These are phyloP conservation scores for Dicorynia guianensis DNA, from an alignment of 306 rosid genomes.

Conservation along the genomic window DNA sequence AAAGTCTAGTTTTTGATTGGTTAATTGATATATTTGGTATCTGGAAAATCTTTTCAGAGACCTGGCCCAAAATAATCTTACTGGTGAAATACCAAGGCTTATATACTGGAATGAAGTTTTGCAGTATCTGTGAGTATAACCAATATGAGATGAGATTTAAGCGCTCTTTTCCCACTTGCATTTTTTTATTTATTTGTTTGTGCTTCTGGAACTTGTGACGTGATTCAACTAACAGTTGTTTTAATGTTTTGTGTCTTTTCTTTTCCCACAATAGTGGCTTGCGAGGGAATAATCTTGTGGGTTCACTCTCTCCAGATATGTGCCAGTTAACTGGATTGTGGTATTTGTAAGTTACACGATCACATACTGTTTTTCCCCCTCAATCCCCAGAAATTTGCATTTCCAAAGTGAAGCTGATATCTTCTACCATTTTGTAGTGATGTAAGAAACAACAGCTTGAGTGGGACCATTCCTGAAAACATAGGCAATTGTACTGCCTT, in stretches of 20 bases:
- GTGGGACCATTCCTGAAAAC: conserved; percentile 84
- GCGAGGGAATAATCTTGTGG: conserved; percentile 91
- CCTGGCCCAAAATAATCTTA: conserved; percentile 88
- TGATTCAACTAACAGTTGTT: background rate
- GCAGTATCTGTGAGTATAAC: conserved; percentile 88
- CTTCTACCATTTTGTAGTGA: conserved; percentile 63
- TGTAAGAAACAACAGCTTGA: conserved; percentile 92
- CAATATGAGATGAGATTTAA: background rate
- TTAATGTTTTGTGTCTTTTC: background rate
- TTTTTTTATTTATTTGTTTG: background rate
- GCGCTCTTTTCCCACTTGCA: background rate
- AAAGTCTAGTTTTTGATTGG: background rate
- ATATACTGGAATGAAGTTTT: conserved; percentile 98
- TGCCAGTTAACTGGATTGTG: conserved; percentile 95
- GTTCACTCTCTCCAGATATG: conserved; percentile 90
- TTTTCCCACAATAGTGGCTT: conserved; percentile 64
- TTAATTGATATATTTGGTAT: conserved; percentile 20
- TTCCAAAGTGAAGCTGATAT: background rate
- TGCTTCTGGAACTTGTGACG: background rate
- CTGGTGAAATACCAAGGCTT: conserved; percentile 98
- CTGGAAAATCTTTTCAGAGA: conserved; percentile 58
- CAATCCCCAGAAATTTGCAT: background rate
- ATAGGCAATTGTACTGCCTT: conserved; percentile 94
- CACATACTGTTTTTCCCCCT: conserved; percentile 7
- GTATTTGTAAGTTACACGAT: conserved; percentile 85